Base-by-base conservation (phyloP, 805 yeast genomes). In the Yamadazyma endophytica region DNA sequence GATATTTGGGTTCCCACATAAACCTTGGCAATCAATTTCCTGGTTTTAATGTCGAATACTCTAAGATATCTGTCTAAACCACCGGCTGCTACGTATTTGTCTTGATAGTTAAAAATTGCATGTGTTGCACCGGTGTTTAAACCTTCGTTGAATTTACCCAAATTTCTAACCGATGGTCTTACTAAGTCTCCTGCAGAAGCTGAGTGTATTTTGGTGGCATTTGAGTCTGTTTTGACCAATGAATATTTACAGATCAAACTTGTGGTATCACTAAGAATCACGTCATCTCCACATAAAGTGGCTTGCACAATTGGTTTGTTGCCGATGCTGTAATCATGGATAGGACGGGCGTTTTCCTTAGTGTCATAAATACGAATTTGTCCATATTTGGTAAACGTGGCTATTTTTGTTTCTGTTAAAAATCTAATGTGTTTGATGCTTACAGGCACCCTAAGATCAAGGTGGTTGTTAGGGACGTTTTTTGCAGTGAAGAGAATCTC, bases 41-140 rank as follows among this genome's bases (percentile, higher is more conserved):
- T 68, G 1, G 77, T 58, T 2, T 59, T 60, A 4, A 77, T 51
- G 38, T 87, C 82, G 56, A 74, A 90, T 3, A 84, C 85, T 36
- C 96, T 72, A 17, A 86, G 67, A 47, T 87, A 90, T 47, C 96
- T 70, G 50, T 92, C 98, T 14, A 89, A 69, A 0, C 96, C 95
- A 26, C 95, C 97, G 13, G 85, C 68, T 2, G 79, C 78, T 6
- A 89, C 48, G 17, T 81, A 50, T 7, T 67, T 65, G 4, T 62
- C 58, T 8, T 61, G 55, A 8, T 38, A 36, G 3, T 72, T 58
- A 35, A 66, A 68, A 26, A 82, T 77, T 1, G 88, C 80, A 36
- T 94, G 89, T 15, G 79, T 80, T 8, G 87, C 76, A 14, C 92
- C 95, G 22, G 79, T 75, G 39, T 64, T 63, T 2, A 63, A 61